Conservation (phyloP, 169 alveolate species). For the Cryptosporidium parvum region DNA sequence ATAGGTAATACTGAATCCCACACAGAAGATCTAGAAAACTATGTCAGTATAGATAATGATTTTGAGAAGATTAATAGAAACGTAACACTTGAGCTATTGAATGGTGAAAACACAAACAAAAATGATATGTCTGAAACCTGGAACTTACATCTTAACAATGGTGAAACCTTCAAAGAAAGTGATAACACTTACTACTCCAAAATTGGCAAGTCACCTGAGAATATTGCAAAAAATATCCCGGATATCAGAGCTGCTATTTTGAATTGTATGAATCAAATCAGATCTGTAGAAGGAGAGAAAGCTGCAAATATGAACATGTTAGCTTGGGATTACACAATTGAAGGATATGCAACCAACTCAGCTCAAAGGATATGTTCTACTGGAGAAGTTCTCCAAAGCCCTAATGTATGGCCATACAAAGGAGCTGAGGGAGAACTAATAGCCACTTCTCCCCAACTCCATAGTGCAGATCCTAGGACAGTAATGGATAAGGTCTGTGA, state of each 20-base stretch:
- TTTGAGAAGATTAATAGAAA: not conserved
- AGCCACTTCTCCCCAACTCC: conserved; percentile 55
- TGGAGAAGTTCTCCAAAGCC: conserved; percentile 56
- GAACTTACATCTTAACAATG: conserved; percentile 37
- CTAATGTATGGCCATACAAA: conserved; percentile 59
- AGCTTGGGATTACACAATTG: conserved; percentile 76
- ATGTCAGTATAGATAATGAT: conserved; percentile 15
- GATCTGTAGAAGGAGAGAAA: conserved; percentile 72
- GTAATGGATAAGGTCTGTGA: conserved; percentile 63
- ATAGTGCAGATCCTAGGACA: conserved; percentile 40
- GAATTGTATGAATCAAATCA: conserved; percentile 47
- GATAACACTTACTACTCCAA: conserved; percentile 16
- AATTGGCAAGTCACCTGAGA: conserved; percentile 5
- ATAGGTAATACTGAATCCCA: not conserved
- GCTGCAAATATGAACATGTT: conserved; percentile 75
- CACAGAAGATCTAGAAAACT: not conserved
- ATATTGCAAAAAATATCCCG: conserved; percentile 58
- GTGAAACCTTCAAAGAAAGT: conserved; percentile 25
- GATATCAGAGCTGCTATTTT: conserved; percentile 60
- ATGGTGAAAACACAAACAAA: not conserved
- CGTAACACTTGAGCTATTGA: conserved; percentile 23
- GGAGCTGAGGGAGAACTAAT: conserved; percentile 66
- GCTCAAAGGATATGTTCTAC: conserved; percentile 63
- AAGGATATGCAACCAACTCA: conserved; percentile 59
- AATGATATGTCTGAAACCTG: conserved; percentile 47